phyloP scores from a whole-genome alignment of 2,329 filamentous ascomycete genomes.

The Ophiostoma perfectum region DNA sequence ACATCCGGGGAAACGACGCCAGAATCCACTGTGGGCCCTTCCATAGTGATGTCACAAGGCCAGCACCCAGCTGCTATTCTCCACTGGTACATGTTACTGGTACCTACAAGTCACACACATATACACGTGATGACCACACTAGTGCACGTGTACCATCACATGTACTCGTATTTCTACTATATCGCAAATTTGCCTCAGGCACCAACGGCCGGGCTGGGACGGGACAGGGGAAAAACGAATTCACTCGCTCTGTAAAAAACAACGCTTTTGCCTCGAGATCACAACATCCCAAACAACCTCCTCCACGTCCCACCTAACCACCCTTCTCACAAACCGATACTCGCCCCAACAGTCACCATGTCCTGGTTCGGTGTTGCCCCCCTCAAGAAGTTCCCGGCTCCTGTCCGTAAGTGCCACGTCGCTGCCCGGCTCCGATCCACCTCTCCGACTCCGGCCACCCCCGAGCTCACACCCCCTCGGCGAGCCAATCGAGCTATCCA shows the following conservation, averaged over 20 bases:
- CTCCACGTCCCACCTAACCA: background rate
- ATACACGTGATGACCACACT: background rate
- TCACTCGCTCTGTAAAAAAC: constrained; percentile 18
- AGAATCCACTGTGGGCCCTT: constrained; percentile 5
- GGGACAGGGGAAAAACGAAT: constrained; percentile 20
- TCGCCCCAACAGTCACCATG: constrained; percentile 58
- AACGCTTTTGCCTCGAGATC: constrained; percentile 15
- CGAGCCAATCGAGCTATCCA: too few species aligned
- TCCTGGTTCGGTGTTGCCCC: constrained; percentile 62
- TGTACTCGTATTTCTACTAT: background rate
- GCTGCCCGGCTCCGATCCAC: constrained; percentile 31
- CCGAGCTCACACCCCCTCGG: background rate
- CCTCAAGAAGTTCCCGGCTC: constrained; percentile 74
- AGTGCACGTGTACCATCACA: background rate
- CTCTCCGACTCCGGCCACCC: constrained; percentile 7
- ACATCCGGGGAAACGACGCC: constrained; percentile 8
- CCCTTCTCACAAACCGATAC: constrained; percentile 28
- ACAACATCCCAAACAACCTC: background rate
- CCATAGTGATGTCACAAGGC: background rate
- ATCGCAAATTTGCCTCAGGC: constrained; percentile 20
- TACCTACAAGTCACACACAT: background rate
- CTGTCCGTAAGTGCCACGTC: constrained; percentile 59
- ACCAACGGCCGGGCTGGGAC: constrained; percentile 19
- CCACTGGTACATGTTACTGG: background rate
- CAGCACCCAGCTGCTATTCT: background rate